These are phyloP conservation scores for Aspergillus floridensis DNA, from an alignment of 2,329 filamentous ascomycete species.

Conservation along the genomic window DNA sequence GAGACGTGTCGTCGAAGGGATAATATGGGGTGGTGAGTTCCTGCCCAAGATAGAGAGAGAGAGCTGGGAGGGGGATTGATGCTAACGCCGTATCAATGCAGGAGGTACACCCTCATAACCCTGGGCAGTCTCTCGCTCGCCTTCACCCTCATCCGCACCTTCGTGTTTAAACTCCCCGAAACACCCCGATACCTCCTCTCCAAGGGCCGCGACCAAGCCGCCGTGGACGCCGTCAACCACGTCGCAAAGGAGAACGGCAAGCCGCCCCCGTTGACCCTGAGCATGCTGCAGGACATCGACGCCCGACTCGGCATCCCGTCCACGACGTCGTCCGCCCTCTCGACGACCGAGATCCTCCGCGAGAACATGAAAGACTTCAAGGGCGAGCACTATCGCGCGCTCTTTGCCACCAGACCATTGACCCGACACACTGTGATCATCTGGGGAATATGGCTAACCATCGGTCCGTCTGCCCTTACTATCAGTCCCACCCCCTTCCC, in stretches of 20 bases:
- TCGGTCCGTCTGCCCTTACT: constrained; percentile 20
- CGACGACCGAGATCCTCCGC: constrained; percentile 25
- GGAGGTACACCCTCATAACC: constrained; percentile 29
- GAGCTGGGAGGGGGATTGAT: no score
- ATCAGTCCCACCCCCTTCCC: accelerated
- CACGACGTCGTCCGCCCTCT: constrained; percentile 7
- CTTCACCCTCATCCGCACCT: constrained; percentile 28
- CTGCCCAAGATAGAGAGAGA: no score
- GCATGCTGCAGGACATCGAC: constrained; percentile 33
- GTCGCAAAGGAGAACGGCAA: constrained; percentile 27
- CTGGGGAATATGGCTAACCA: constrained; percentile 46
- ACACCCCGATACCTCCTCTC: constrained; percentile 31
- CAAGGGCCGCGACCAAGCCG: constrained; percentile 43
- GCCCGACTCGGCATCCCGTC: constrained; percentile 11
- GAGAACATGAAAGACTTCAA: constrained; percentile 32
- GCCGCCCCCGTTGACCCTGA: constrained; percentile 28
- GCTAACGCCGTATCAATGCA: background rate
- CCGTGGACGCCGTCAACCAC: constrained; percentile 49
- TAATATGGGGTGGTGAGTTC: constrained; percentile 31
- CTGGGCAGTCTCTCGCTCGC: constrained; percentile 24
- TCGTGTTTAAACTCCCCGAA: constrained; percentile 30
- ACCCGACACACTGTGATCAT: constrained; percentile 34
- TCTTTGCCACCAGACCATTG: constrained; percentile 28
- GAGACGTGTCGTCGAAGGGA: constrained; percentile 21
- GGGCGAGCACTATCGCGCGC: constrained; percentile 24